Evolutionary conservation across 2,329 filamentous ascomycete genomes (phyloP).

Genomic region (Cadophora gregata): DNA sequence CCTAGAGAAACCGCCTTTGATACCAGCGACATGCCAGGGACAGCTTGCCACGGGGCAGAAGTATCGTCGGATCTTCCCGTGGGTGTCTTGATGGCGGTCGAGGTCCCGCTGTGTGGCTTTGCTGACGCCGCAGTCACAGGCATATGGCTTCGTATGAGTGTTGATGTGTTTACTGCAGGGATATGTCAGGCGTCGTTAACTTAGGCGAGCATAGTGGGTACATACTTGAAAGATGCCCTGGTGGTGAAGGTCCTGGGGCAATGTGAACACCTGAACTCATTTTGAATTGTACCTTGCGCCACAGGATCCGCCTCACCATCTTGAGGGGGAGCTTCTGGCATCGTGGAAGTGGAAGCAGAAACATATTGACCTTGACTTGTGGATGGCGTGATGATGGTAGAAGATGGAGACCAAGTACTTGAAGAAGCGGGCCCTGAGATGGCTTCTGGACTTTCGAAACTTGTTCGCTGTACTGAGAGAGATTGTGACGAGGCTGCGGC

Average conservation of each 20-base stretch:
- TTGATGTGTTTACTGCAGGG: conserved; percentile 25
- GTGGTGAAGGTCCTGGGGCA: conserved; percentile 19
- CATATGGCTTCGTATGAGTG: conserved; percentile 26
- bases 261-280: conserved; percentile 22
- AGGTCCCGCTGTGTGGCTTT: conserved; percentile 28
- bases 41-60: conserved; percentile 24
- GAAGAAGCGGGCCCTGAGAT: conserved; percentile 5
- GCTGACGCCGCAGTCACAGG: conserved; percentile 18
- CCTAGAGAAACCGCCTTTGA: conserved; percentile 24
- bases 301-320: neutral
- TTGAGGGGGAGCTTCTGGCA: conserved; percentile 1
- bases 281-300: neutral
- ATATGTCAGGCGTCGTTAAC: neutral
- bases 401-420: conserved; percentile 6
- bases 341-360: conserved; percentile 10
- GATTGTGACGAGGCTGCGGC: conserved; percentile 25
- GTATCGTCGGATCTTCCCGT: conserved; percentile 27
- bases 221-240: conserved; percentile 26
- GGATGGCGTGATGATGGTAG: conserved; percentile 10
- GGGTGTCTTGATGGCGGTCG: conserved; percentile 27
- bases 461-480: conserved; percentile 19
- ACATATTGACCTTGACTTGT: conserved; percentile 18
- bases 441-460: conserved; percentile 9
- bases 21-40: conserved; percentile 16
- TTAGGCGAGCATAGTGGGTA: neutral